phyloP scores from a whole-genome alignment of 2,329 filamentous ascomycete species.

The Penicillium sp. region DNA sequence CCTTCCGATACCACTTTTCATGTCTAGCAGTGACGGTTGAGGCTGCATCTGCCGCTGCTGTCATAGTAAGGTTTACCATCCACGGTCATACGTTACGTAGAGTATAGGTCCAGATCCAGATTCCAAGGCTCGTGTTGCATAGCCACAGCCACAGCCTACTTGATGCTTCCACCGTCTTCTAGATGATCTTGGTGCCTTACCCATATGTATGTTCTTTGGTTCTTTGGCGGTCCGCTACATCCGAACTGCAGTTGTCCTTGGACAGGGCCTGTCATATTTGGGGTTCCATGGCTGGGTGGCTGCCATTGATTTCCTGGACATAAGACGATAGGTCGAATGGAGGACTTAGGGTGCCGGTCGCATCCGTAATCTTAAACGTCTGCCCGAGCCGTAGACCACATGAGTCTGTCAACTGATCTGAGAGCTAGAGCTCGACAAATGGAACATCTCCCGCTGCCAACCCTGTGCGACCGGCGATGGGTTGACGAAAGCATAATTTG shows the following conservation, averaged over 20 bases:
- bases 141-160: not conserved
- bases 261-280: not conserved
- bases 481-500: constrained; percentile 16
- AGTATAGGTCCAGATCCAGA: constrained; percentile 9
- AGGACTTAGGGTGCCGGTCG: constrained; percentile 3
- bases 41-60: not conserved
- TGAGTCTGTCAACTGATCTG: constrained; percentile 19
- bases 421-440: not conserved
- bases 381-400: constrained; percentile 3
- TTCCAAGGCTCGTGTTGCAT: constrained; percentile 10
- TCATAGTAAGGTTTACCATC: constrained; percentile 10
- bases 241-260: constrained; percentile 9
- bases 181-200: constrained; percentile 1
- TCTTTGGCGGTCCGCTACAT: constrained; percentile 13
- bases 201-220: constrained; percentile 2
- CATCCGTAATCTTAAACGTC: not conserved
- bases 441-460: not conserved
- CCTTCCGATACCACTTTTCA: not conserved
- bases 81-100: constrained; percentile 2
- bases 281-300: not conserved
- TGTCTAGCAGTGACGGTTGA: not conserved
- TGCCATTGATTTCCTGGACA: not conserved
- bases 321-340: not conserved
- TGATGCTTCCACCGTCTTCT: constrained; percentile 1
- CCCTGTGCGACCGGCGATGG: constrained; percentile 13